phyloP scores from a whole-genome alignment of 129 eudicot species.

The Saposhnikovia divaricata region DNA sequence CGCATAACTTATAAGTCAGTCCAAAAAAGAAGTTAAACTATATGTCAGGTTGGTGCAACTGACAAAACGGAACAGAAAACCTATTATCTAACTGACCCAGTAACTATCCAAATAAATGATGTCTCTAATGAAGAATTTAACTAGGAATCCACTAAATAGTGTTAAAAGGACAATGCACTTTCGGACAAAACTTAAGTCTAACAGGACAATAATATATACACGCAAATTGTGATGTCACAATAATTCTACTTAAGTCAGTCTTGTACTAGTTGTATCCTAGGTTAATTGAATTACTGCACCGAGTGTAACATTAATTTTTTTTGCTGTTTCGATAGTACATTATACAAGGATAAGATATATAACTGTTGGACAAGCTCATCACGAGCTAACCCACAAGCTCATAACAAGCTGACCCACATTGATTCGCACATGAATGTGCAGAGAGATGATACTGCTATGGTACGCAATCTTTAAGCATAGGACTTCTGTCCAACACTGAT shows the following conservation, averaged over 20 bases:
- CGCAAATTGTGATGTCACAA: background rate
- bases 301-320: too few species aligned
- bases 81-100: background rate
- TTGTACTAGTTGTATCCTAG: background rate
- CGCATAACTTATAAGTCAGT: background rate
- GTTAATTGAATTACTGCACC: background rate
- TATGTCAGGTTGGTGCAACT: background rate
- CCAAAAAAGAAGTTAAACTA: background rate
- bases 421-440: background rate
- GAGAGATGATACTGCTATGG: background rate
- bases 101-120: conserved; percentile 2
- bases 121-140: background rate
- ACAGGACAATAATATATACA: background rate
- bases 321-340: background rate
- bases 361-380: background rate
- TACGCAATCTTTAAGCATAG: background rate
- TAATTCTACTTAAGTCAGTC: background rate
- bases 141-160: background rate
- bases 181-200: background rate
- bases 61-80: background rate
- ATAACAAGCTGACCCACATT: background rate
- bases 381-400: background rate
- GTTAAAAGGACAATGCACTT: background rate
- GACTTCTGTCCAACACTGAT: background rate
- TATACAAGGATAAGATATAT: background rate